A percentile compares a stretch with the other conserved stretches of the same genome.
These are phyloP conservation scores for Tricholoma bakamatsutake DNA, from an alignment of 768 basidiomycete species.

Conservation along the genomic window DNA sequence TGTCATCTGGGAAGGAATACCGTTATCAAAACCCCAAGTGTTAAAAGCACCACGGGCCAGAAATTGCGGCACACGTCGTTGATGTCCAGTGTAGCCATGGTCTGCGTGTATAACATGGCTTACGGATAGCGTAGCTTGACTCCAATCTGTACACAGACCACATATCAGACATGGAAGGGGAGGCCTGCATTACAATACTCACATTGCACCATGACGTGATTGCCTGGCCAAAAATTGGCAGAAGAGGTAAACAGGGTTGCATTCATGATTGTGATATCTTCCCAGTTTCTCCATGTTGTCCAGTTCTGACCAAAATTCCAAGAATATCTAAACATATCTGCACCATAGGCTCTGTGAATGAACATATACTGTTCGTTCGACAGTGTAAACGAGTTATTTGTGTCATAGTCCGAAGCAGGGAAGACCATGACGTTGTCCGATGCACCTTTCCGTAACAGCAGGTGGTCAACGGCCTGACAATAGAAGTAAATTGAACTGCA, in stretches of 20 bases:
- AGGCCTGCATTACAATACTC: conserved; percentile 20
- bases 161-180: background rate
- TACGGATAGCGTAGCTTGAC: conserved; percentile 53
- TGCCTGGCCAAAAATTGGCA: conserved; percentile 68
- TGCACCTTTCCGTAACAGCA: conserved; percentile 77
- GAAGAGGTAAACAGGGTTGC: conserved; percentile 45
- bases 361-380: conserved; percentile 66
- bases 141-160: conserved; percentile 59
- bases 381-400: conserved; percentile 43
- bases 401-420: conserved; percentile 76
- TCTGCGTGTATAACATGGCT: conserved; percentile 77
- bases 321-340: conserved; percentile 83
- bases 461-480: conserved; percentile 61
- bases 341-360: conserved; percentile 78
- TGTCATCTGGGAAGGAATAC: conserved; percentile 65
- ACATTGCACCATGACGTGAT: conserved; percentile 91
- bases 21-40: conserved; percentile 86
- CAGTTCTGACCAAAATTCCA: conserved; percentile 84
- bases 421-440: conserved; percentile 81
- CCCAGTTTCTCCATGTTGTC: conserved; percentile 77
- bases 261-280: conserved; percentile 63
- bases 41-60: conserved; percentile 89
- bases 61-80: conserved; percentile 81
- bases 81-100: conserved; percentile 42
- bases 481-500: conserved; percentile 7